phyloP scores from a whole-genome alignment of 2,329 filamentous ascomycete species.

The Botrytis byssoidea region DNA sequence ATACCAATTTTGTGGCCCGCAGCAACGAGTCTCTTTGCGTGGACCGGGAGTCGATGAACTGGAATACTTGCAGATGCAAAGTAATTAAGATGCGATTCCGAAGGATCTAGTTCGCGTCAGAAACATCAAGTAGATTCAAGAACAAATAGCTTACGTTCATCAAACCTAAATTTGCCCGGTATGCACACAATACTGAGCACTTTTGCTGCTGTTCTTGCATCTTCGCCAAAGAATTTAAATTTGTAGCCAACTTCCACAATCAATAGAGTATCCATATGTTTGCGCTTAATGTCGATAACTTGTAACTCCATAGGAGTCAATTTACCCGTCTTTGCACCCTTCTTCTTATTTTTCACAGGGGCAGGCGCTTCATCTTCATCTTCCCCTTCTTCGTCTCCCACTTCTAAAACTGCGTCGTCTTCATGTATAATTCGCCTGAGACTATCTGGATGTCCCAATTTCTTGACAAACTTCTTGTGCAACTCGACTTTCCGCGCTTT shows the following conservation, averaged over 20 bases:
- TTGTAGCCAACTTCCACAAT: slow-evolving; percentile 98
- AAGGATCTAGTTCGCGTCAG: slow-evolving; percentile 57
- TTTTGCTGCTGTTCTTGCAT: slow-evolving; percentile 84
- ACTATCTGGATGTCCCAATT: slow-evolving; percentile 82
- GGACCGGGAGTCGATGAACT: slow-evolving; percentile 84
- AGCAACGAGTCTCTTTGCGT: slow-evolving; percentile 87
- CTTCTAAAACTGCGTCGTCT: slow-evolving; percentile 48
- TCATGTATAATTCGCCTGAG: slow-evolving; percentile 56
- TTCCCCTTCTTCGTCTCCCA: slow-evolving; percentile 57
- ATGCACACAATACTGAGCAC: slow-evolving; percentile 95
- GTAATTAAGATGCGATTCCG: slow-evolving; percentile 85
- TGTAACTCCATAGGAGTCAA: slow-evolving; percentile 94
- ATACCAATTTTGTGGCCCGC: slow-evolving; percentile 96
- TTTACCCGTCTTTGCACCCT: slow-evolving; percentile 69
- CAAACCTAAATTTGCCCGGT: slow-evolving; percentile 89
- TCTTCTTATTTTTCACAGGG: slow-evolving; percentile 60
- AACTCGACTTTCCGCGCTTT: slow-evolving; percentile 65
- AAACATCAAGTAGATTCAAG: slow-evolving; percentile 10
- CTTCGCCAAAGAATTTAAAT: slow-evolving; percentile 94
- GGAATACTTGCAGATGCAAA: slow-evolving; percentile 97
- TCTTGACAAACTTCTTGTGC: slow-evolving; percentile 84
- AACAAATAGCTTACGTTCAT: slow-evolving; percentile 64
- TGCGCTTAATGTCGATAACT: slow-evolving; percentile 88
- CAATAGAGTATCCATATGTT: slow-evolving; percentile 84
- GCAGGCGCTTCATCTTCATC: slow-evolving; percentile 51